Evolutionary conservation across 2,329 filamentous ascomycete species (phyloP), one percentile per base, ranked within the genome.

Genomic region (Scytalidium sp.): DNA sequence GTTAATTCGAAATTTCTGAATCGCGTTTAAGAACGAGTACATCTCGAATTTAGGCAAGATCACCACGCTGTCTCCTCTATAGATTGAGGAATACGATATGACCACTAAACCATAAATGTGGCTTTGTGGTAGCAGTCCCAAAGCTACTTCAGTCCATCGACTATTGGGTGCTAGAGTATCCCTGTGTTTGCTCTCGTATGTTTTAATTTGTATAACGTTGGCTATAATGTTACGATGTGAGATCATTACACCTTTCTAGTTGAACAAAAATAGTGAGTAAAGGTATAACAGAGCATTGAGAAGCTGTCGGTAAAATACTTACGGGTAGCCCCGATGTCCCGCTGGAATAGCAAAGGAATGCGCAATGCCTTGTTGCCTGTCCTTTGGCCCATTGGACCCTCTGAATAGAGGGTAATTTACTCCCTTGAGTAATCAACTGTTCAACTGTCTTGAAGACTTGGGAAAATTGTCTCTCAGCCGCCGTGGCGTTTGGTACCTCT

Each of bases 321-420:
- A 87, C 85, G n/a, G 88, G 88, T 39, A 92, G 69, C 3, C 88
- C 88, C 8, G 87, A 91, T 1, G 88, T 93, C 15, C 88, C 88
- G 64, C 84, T 89, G 0, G 86, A 90, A 65, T 89, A 92, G 70
- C 87, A 91, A 19, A 93, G 72, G 63, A 88, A 93, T 0, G 88
- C 88, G 3, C 81, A 80, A 57, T 84, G 82, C 42, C 81, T 79
- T 27, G 78, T 76, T 3, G 82, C 84, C 56, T 88, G 81, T 0
- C 85, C 85, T 50, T 73, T 72, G 22, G 66, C 59, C 83, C 83
- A 87, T 19, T 71, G 71, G 59, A 85, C 61, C 4, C 73, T 69
- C 47, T 79, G 72, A 19, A 85, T 63, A 10, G 71, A 67, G 3
- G 77, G 74, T 40, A 83, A 65, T 4, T 69, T 67, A 42, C 67